Base-by-base conservation (phyloP, 1,284 basidiomycete species). In the Cutaneotrichosporon curvatum region DNA sequence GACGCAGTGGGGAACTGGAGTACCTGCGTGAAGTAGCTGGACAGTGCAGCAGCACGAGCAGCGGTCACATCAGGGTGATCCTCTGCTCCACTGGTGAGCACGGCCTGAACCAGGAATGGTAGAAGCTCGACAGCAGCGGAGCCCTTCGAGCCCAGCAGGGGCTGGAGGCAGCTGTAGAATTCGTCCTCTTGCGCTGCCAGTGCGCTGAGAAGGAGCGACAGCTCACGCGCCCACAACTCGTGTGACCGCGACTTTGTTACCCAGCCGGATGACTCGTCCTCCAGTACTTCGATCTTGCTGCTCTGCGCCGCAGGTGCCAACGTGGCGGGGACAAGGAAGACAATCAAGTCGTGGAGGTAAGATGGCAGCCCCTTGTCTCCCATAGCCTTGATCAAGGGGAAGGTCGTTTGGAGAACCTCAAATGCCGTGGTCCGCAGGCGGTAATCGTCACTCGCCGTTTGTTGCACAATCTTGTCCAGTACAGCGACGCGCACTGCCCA, bases 51-150 rank as follows among this genome's bases (percentile, higher is more conserved):
- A 3, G 44, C 47, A 2, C 49, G 45, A 1, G 34, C 20, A 10
- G 8, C 21, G 2, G 45, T 47, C 16, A 38, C 47, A 16, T 47
- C 37, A 0, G 16, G 2, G 40, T 47, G 48, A 3, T 40, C 39
- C n/a, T 48, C 10, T n/a, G 47, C 38, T 8, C 56, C 64, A 12
- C 57, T 57, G 3, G 64, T 76, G 10, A 95, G 75, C 2, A 84
- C 55, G 2, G 79, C 78, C 58, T 88, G 83, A 2, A 92, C 79
- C 19, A 96, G 74, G 19, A 84, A 68, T 0, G 90, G 88, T 4
- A 92, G 73, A 15, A 56, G 70, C 37, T 81, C 71, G 50, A 81
- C 76, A 0, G 87, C 81, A 47, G 91, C 83, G 1, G 62, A 57
- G 0, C 74, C 56, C 50, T 84, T 78, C 1, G 73, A 68, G 31